Evolutionary conservation across 2,329 filamentous ascomycete species (phyloP).

Genomic region (Fusarium sp.): DNA sequence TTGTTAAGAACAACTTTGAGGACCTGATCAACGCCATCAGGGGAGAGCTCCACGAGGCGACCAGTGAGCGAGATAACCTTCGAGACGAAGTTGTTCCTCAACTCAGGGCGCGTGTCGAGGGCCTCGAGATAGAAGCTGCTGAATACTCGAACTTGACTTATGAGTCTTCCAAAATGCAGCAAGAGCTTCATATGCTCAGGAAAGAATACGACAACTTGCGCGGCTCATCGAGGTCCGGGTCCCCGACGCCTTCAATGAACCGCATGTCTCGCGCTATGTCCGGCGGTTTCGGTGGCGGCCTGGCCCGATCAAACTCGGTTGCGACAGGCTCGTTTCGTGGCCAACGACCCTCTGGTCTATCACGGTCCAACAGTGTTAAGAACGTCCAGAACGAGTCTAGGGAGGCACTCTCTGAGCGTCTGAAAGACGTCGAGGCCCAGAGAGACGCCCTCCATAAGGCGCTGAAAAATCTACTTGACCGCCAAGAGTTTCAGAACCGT

Average conservation of each 20-base stretch:
- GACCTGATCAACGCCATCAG: slow-evolving; percentile 87
- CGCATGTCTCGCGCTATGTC: slow-evolving; percentile 47
- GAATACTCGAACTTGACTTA: slow-evolving; percentile 79
- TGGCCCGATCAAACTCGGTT: slow-evolving; percentile 74
- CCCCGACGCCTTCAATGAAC: slow-evolving; percentile 36
- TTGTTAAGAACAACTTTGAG: slow-evolving; percentile 92
- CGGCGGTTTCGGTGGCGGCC: slow-evolving; percentile 63
- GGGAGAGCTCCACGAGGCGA: slow-evolving; percentile 80
- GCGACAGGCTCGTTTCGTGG: slow-evolving; percentile 61
- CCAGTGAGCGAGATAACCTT: slow-evolving; percentile 91
- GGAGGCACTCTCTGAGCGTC: slow-evolving; percentile 77
- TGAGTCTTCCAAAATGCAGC: slow-evolving; percentile 85
- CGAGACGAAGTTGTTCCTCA: slow-evolving; percentile 88
- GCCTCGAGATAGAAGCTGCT: slow-evolving; percentile 77
- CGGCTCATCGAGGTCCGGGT: slow-evolving; percentile 47
- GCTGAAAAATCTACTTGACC: slow-evolving; percentile 83
- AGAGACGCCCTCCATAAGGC: slow-evolving; percentile 91
- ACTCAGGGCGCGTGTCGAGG: slow-evolving; percentile 78
- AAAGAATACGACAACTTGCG: slow-evolving; percentile 71
- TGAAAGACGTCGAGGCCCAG: slow-evolving; percentile 94
- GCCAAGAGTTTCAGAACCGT: slow-evolving; percentile 84
- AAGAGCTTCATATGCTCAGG: slow-evolving; percentile 79
- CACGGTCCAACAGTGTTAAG: slow-evolving; percentile 69
- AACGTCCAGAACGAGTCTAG: slow-evolving; percentile 63
- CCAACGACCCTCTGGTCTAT: slow-evolving; percentile 55